Conservation (phyloP, 805 yeast genomes). For the Candida germanica region DNA sequence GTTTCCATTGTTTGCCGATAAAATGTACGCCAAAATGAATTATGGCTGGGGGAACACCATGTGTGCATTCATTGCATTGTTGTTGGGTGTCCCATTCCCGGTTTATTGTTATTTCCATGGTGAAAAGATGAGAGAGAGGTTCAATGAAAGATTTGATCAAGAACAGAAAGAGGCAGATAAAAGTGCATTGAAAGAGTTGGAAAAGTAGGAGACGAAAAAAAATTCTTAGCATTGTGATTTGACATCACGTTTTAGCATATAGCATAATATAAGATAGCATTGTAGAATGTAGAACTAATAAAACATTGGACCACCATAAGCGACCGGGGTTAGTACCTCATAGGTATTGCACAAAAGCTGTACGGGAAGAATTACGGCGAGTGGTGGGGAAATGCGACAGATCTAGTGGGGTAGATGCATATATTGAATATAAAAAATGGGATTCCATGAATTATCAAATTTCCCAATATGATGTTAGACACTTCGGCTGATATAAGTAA, state of each 20-base stretch:
- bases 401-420: too few species aligned
- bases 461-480: too few species aligned
- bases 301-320: too few species aligned
- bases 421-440: too few species aligned
- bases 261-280: slow-evolving; percentile 1
- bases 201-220: slow-evolving; percentile 3
- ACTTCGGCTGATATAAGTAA: too few species aligned
- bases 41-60: slow-evolving; percentile 73
- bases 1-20: slow-evolving; percentile 63
- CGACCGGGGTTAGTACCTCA: too few species aligned
- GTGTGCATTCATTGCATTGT: slow-evolving; percentile 55
- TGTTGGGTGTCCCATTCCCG: slow-evolving; percentile 68
- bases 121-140: slow-evolving; percentile 55
- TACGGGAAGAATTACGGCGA: too few species aligned
- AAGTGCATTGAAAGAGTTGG: slow-evolving; percentile 3
- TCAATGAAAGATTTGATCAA: slow-evolving; percentile 47
- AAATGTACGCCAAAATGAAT: slow-evolving; percentile 54
- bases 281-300: not conserved
- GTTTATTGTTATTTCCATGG: slow-evolving; percentile 55
- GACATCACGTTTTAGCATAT: not conserved
- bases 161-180: slow-evolving; percentile 29
- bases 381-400: too few species aligned
- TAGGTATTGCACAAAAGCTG: too few species aligned
- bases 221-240: not conserved
- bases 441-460: too few species aligned